These are phyloP conservation scores for Coriaria nepalensis DNA, from an alignment of 306 rosid species.

Conservation along the genomic window DNA sequence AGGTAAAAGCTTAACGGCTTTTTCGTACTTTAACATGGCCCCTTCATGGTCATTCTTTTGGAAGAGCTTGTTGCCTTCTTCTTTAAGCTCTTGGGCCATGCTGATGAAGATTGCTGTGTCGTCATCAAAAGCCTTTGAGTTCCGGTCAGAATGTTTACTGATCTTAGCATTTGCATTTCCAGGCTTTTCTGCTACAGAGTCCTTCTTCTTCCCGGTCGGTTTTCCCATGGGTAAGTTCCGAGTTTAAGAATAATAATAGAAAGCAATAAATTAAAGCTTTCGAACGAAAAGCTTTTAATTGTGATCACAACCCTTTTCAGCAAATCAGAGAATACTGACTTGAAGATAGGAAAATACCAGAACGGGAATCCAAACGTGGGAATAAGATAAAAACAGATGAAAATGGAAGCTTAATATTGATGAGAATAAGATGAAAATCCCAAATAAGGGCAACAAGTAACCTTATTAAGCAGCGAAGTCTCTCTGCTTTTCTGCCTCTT, in stretches of 20 bases:
- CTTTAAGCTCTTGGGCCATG: conserved; percentile 75
- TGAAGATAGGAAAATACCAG: too few relatives aligned
- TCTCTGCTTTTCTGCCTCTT: too few relatives aligned
- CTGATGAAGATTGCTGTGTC: conserved; percentile 79
- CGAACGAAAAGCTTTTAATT: conserved; percentile 12
- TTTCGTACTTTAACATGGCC: conserved; percentile 67
- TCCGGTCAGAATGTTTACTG: conserved; percentile 22
- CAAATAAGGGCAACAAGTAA: too few relatives aligned
- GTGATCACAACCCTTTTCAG: conserved; percentile 7
- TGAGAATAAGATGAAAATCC: too few relatives aligned
- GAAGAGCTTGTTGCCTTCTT: conserved; percentile 60
- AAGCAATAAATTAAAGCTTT: conserved; percentile 12
- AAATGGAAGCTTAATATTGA: too few relatives aligned
- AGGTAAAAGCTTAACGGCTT: conserved; percentile 71
- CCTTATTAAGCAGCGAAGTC: too few relatives aligned
- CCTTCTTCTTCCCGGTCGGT: conserved; percentile 65
- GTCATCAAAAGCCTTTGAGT: conserved; percentile 51
- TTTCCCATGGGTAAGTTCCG: conserved; percentile 51
- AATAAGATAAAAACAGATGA: too few relatives aligned
- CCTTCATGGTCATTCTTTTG: conserved; percentile 66
- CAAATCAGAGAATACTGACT: conserved; percentile 5
- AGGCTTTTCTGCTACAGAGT: conserved; percentile 20
- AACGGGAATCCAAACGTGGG: too few relatives aligned
- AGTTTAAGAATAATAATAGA: background rate
- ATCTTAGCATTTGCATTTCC: conserved; percentile 29